Evolutionary conservation across 495 filamentous ascomycete species (phyloP).

Genomic region (Pseudomonodictys pantanalensis): DNA sequence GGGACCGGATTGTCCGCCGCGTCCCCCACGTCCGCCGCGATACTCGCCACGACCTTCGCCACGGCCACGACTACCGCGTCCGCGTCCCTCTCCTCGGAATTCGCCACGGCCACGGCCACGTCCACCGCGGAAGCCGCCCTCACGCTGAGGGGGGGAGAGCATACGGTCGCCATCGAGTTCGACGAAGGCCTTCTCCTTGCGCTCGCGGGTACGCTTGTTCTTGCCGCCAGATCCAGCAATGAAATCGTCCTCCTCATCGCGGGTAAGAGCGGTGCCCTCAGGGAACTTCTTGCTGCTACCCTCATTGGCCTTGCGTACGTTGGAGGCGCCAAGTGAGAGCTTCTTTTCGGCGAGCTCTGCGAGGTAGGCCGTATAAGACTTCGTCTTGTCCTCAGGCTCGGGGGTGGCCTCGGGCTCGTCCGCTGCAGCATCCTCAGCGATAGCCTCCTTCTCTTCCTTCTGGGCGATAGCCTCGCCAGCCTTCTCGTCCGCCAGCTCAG

Average conservation of each 20-base stretch:
- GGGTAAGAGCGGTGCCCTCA: conserved; percentile 71
- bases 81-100: conserved; percentile 38
- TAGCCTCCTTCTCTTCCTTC: conserved; percentile 65
- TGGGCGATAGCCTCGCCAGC: conserved; percentile 83
- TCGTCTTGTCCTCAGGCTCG: conserved; percentile 83
- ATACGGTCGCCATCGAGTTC: conserved; percentile 83
- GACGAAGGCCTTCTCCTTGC: conserved; percentile 85
- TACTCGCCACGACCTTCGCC: conserved; percentile 35
- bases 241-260: conserved; percentile 71
- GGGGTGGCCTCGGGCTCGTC: conserved; percentile 41
- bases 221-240: conserved; percentile 74
- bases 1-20: conserved; percentile 38
- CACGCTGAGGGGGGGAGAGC: conserved; percentile 43
- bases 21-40: conserved; percentile 41
- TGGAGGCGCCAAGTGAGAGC: conserved; percentile 59
- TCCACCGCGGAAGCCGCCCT: conserved; percentile 44
- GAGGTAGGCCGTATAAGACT: conserved; percentile 83
- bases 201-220: conserved; percentile 80
- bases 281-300: conserved; percentile 92
- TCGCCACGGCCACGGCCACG: conserved; percentile 38
- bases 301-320: conserved; percentile 86
- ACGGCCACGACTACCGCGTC: conserved; percentile 39
- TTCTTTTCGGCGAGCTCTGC: conserved; percentile 83
- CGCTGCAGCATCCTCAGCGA: conserved; percentile 41
- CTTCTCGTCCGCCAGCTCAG: conserved; percentile 82